Evolutionary conservation across 345 rosid species (phyloP), one percentile per base, ranked within the genome.

Genomic region (Nasturtium officinale): DNA sequence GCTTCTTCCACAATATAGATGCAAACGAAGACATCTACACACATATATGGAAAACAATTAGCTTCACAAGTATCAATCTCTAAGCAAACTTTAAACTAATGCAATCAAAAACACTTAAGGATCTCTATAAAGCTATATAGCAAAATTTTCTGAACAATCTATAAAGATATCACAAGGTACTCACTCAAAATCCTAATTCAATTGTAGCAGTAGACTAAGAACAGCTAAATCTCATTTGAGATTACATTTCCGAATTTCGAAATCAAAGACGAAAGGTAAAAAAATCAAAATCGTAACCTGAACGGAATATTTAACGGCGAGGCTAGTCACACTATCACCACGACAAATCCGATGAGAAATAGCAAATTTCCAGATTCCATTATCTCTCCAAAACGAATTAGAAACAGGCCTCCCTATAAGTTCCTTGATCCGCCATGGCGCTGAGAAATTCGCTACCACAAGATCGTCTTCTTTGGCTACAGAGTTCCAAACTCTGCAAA

Each of bases 301-400:
- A 67, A 85, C 94, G 1, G 98, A 89, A 72, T 90, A 93, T 79
- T 89, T 93, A 4, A 89, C 96, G 20, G 97, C 94, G 40, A 90
- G 97, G 63, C 91, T 77, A 2, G 92, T 85, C 3, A 93, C 87
- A 46, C 80, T 79, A 32, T 90, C 94, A 32, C 90, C 91, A 51
- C 86, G 84, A 26, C 40, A 70, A 65, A 93, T 79, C 82, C 82
- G 79, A 57, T 93, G 97, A 30, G 96, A 90, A 64, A 93, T 77
- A 4, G 97, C 91, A 54, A 93, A 89, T 72, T 90, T 90, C 38
- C 83, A 76, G 40, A 93, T 78, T 32, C 89, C 87, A 25, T 78
- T 87, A 26, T 93, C 90, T 66, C 92, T 86, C 97, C 98, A 93
- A 78, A 93, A 93, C 37, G 78, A 52, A 2, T 71, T 53, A 30